A percentile compares a stretch with the other conserved stretches of the same genome.
Evolutionary conservation across 352 stramenopile genomes (phyloP).

Genomic region (Phytophthora cryptogea): DNA sequence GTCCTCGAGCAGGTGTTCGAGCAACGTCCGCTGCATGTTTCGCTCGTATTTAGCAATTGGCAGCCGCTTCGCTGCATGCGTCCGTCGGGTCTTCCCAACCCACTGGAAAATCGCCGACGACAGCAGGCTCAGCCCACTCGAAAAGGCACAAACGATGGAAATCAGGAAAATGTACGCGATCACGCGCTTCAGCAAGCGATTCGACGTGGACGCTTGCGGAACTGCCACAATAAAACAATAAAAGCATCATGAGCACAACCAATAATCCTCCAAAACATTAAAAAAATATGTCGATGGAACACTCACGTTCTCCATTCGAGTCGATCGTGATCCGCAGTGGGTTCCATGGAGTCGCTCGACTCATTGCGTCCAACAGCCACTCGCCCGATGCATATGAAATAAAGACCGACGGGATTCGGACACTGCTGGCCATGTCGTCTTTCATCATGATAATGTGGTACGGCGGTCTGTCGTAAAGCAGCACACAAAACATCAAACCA

Average conservation of each 20-base stretch:
- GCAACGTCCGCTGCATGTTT: slow-evolving; percentile 50
- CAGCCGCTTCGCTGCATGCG: slow-evolving; percentile 55
- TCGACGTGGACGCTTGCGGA: slow-evolving; percentile 53
- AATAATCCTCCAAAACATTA: too few species aligned
- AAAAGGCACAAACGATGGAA: slow-evolving; percentile 80
- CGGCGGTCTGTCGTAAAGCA: slow-evolving; percentile 45
- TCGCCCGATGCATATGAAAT: slow-evolving; percentile 71
- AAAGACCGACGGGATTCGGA: slow-evolving; percentile 76
- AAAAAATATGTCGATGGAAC: too few species aligned
- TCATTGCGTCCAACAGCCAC: slow-evolving; percentile 48
- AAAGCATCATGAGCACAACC: background rate
- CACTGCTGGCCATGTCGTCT: slow-evolving; percentile 65
- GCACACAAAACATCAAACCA: background rate
- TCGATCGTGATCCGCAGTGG: slow-evolving; percentile 65
- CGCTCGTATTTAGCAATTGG: slow-evolving; percentile 60
- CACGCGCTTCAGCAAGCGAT: slow-evolving; percentile 67
- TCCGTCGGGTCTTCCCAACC: slow-evolving; percentile 61
- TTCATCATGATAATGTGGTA: slow-evolving; percentile 89
- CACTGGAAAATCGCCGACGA: slow-evolving; percentile 70
- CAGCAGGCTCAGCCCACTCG: slow-evolving; percentile 70
- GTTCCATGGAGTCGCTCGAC: slow-evolving; percentile 51
- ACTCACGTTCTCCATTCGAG: slow-evolving; percentile 62
- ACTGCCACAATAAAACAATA: slow-evolving; percentile 37
- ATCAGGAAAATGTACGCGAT: slow-evolving; percentile 80
- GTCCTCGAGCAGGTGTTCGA: slow-evolving; percentile 49